Base-by-base conservation (phyloP, 1,139 yeast species). In the Candida labiduridarum region DNA sequence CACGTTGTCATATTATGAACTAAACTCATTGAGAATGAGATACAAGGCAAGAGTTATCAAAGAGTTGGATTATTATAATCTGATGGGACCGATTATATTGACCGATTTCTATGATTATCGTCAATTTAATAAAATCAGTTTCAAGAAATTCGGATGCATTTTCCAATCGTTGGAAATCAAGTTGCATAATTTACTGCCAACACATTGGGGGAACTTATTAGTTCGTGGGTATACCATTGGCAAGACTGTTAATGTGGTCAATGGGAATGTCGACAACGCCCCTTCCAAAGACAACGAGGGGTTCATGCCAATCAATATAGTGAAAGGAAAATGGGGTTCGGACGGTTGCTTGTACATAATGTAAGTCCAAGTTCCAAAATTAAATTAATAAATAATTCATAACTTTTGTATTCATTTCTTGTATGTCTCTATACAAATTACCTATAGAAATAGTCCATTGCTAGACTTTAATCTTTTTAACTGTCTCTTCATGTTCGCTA, bases 211-310 rank as follows among this genome's bases (percentile, higher is more conserved):
- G 2, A 75, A 74, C 59, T 61, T 87, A 3, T 71, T 76, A 57
- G 69, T 83, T 1, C 71, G 94, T 52, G 95, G 94, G 0, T 87
- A 85, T 62, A 81, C 79, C 46, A 76, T 87, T 35, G 92, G 92
- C 0, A 84, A 76, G 52, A 65, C 69, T 9, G 35, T 33, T 2
- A 65, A 63, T 33, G 53, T 56, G 48, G 50, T 67, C 35, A 53
- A 57, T 40, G 64, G 62, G 2, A 51, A 53, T 40, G 46, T 52
- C 4, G 56, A 53, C 16, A 57, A 57, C 14, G 56, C 58, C 44
- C 70, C 72, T 67, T 25, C 45, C 15, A 45, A 68, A 60, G 46
- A 62, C 52, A 76, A 79, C 18, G 88, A 85, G 51, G 88, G 89
- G 6, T 84, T 85, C 72, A 81, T 83, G 80, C 80, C 82, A 1